Conservation (phyloP, 2,329 filamentous ascomycete genomes). For the Aureobasidium melanogenum region DNA sequence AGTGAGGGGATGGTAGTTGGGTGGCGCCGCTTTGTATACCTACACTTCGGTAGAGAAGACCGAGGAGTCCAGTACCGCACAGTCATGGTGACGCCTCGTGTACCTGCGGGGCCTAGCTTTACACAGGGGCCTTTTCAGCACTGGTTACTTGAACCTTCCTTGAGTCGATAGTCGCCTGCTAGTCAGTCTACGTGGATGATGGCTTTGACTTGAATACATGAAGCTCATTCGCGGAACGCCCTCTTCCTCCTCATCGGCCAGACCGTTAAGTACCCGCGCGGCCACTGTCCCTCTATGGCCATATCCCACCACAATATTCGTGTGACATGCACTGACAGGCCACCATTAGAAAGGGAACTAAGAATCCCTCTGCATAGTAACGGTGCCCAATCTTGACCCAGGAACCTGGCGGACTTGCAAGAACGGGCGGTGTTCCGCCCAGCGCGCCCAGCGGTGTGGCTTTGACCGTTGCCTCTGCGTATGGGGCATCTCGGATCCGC, state of each 20-base stretch:
- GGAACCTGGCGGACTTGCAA: constrained; percentile 9
- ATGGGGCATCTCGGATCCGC: constrained; percentile 8
- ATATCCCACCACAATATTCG: background rate
- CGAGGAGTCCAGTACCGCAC: background rate
- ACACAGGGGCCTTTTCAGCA: background rate
- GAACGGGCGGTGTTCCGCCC: background rate
- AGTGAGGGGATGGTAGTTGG: constrained; percentile 2
- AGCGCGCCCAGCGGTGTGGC: constrained; percentile 10
- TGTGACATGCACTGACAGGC: constrained; percentile 8
- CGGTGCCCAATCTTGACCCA: constrained; percentile 10
- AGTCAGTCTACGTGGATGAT: background rate
- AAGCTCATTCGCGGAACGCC: background rate
- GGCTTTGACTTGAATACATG: background rate
- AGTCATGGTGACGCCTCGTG: constrained; percentile 12
- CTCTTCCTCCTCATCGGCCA: constrained; percentile 1
- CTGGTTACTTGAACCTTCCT: background rate
- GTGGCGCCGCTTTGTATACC: constrained; percentile 10
- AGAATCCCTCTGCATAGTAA: background rate
- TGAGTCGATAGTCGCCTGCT: constrained; percentile 4
- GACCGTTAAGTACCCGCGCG: background rate
- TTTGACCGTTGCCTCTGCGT: constrained; percentile 4
- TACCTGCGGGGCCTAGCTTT: constrained; percentile 6
- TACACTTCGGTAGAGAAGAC: background rate
- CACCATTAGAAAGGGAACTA: background rate
- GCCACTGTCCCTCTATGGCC: background rate